Base-by-base conservation (phyloP, 306 rosid genomes). In the Dalbergia cultrata region DNA sequence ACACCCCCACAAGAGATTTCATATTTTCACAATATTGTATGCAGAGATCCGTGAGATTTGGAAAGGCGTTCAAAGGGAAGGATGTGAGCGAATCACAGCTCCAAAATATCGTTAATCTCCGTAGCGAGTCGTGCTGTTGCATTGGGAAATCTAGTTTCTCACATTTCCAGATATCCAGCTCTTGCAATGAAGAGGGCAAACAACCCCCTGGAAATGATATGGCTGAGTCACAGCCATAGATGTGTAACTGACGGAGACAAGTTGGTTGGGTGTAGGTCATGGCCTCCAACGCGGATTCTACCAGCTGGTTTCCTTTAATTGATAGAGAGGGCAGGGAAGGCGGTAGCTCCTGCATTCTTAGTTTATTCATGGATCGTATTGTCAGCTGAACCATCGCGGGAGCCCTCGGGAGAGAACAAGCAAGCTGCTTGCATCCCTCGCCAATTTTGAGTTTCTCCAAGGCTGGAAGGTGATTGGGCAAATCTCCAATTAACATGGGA, bases 391-490 rank as follows among this genome's bases (percentile, higher is more conserved):
- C 1, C 6, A 74, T 59, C 16, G 44, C n/a, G 7, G 16, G 12
- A 59, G 58, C 43, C 11, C 6, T 9, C 14, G 52, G 52, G 9
- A 53, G 22, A 16, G 22, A 5, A 16, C 59, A 53, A 4, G 59
- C 10, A 17, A 75, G 80, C 1, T 62, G 49, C n/a, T 31, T n/a
- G 61, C 80, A 61, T 9, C 3, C 0, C 22, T 1, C 0, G 26
- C 0, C 0, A 62, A 75, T 61, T 1, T 0, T 1, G 11, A 75
- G 67, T 62, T 7, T 45, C 31, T 75, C 50, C 56, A 75, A 17
- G 10, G 7, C 35, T 11, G 62, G 80, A 33, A 62, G 62, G 39
- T 33, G 34, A 62, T 33, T n/a, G 3, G 80, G 80, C 13, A 31
- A 21, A 58, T 41, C 8, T 58, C 57, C 67, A 0, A 1, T 53